Evolutionary conservation across 768 basidiomycete species (phyloP).

Genomic region (Mycena maculata): DNA sequence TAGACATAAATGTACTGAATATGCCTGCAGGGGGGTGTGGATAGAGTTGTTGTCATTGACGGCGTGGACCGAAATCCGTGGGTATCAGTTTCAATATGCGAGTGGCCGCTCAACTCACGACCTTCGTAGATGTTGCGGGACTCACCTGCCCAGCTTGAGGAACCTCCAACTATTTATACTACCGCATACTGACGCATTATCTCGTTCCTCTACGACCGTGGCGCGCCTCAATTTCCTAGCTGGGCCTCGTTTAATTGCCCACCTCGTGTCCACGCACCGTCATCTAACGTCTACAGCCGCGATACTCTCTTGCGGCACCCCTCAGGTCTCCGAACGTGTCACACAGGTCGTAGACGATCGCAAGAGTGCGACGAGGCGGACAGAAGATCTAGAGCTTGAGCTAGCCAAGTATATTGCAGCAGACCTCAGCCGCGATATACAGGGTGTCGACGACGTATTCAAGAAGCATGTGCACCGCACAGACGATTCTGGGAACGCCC

Average conservation of each 20-base stretch:
- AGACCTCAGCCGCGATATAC: constrained; percentile 53
- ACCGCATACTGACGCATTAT: constrained; percentile 74
- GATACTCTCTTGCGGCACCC: constrained; percentile 74
- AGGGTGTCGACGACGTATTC: constrained; percentile 46
- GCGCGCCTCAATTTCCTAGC: constrained; percentile 84
- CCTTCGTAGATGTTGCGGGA: constrained; percentile 77
- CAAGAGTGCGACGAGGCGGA: constrained; percentile 73
- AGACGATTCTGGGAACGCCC: constrained; percentile 70
- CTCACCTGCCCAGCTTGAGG: constrained; percentile 83
- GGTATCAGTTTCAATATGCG: constrained; percentile 42
- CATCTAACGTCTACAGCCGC: constrained; percentile 66
- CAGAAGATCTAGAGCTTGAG: constrained; percentile 76
- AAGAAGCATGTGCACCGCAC: constrained; percentile 66
- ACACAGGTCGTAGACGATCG: constrained; percentile 74
- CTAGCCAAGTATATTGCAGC: constrained; percentile 63
- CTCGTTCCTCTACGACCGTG: constrained; percentile 70
- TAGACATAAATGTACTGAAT: background rate
- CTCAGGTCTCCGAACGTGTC: constrained; percentile 76
- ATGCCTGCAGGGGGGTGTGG: constrained; percentile 64
- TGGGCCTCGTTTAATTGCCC: constrained; percentile 79
- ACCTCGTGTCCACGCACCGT: constrained; percentile 69
- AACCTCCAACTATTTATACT: constrained; percentile 79
- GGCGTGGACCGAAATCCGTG: constrained; percentile 85
- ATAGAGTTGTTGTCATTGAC: constrained; percentile 85
- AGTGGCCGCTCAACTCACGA: constrained; percentile 30